Percentiles rank a stretch among this genome's conserved stretches.
phyloP scores from a whole-genome alignment of 164 flowering plant genomes.

The Hamamelis virginiana region DNA sequence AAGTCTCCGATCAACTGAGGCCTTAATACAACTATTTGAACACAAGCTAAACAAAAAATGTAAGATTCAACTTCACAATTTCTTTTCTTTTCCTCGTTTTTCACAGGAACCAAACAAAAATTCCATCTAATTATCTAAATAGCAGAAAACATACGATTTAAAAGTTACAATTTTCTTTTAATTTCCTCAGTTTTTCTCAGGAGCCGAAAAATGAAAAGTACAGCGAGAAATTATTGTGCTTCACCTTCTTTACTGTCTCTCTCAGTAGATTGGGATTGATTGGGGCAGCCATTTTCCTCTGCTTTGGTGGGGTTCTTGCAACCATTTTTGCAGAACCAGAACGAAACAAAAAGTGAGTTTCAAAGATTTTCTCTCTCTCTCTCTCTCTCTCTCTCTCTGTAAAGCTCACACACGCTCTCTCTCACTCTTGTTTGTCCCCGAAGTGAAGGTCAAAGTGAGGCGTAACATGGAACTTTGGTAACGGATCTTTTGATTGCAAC shows the following conservation, averaged over 20 bases:
- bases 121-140: background rate
- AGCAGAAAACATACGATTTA: background rate
- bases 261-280: conserved; percentile 70
- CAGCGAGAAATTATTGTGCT: background rate
- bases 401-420: background rate
- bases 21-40: background rate
- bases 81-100: background rate
- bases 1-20: too few relatives aligned
- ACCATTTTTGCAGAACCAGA: conserved; percentile 48
- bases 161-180: background rate
- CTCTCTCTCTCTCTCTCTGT: conserved; percentile 12
- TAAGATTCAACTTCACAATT: background rate
- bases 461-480: background rate
- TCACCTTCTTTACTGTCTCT: conserved; percentile 82
- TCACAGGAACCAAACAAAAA: background rate
- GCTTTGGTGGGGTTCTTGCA: conserved; percentile 84
- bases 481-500: conserved; percentile 32
- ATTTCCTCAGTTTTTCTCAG: too few relatives aligned
- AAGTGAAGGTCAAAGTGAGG: conserved; percentile 14
- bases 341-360: background rate
- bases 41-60: background rate
- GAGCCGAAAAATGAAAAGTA: background rate
- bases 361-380: background rate
- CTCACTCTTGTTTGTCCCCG: conserved; percentile 4
- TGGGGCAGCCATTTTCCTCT: conserved; percentile 55